Evolutionary conservation across 23 red algal species (phyloP).

Genomic region (Gracilaria gracilis): DNA sequence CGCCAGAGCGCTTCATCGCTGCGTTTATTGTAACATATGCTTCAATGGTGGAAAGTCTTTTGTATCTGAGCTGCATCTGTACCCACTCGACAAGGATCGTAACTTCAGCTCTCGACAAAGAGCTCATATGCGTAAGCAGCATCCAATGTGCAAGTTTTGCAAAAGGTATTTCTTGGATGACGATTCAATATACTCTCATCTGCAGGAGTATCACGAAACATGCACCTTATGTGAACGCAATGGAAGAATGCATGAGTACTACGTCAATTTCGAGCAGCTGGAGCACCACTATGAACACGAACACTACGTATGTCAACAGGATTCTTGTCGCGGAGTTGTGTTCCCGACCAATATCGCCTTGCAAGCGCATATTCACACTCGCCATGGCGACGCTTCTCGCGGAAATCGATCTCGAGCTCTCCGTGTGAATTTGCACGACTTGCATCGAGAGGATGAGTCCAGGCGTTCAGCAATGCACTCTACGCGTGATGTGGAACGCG

Average conservation of each 20-base stretch:
- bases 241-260: constrained; percentile 86
- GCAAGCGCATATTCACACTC: constrained; percentile 72
- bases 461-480: background rate
- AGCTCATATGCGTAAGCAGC: constrained; percentile 68
- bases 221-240: constrained; percentile 90
- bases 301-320: constrained; percentile 82
- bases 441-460: constrained; percentile 43
- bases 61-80: constrained; percentile 62
- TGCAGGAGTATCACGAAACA: constrained; percentile 80
- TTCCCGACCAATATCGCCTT: constrained; percentile 83
- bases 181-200: constrained; percentile 81
- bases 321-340: constrained; percentile 82
- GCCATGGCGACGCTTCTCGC: constrained; percentile 33
- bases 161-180: constrained; percentile 74
- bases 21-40: constrained; percentile 71
- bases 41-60: constrained; percentile 56
- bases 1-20: constrained; percentile 40
- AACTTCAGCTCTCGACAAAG: constrained; percentile 35
- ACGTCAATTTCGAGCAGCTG: constrained; percentile 73
- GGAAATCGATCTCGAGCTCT: constrained; percentile 48
- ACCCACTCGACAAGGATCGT: constrained; percentile 56
- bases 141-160: constrained; percentile 89
- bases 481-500: constrained; percentile 35
- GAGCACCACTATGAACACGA: constrained; percentile 80
- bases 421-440: constrained; percentile 66